phyloP scores from a whole-genome alignment of 176 grass and related monocot genomes.

The Aegilops bicornis region DNA sequence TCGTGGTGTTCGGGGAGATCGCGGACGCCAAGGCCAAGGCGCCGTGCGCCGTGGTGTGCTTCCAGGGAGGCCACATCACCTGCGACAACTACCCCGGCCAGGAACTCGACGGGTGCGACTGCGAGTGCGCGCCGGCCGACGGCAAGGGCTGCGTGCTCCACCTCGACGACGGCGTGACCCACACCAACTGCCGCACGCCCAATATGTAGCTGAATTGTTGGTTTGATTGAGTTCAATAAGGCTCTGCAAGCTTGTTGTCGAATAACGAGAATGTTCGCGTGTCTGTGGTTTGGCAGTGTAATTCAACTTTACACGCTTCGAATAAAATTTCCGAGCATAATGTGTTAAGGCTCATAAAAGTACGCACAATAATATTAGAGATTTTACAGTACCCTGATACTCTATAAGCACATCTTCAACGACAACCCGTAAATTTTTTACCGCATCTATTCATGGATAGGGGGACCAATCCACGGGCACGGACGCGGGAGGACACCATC shows the following conservation, averaged over 20 bases:
- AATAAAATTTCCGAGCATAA: neutral
- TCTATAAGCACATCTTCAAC: no score
- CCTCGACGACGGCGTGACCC: slow-evolving; percentile 3
- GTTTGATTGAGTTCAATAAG: neutral
- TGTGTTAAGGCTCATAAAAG: neutral
- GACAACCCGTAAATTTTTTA: no score
- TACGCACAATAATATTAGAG: no score
- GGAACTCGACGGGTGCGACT: slow-evolving; percentile 45
- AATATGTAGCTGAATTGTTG: neutral
- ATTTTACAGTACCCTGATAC: no score
- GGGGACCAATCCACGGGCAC: no score
- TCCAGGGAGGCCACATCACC: slow-evolving; percentile 42
- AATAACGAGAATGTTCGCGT: neutral
- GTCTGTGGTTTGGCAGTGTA: no score
- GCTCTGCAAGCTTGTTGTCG: neutral
- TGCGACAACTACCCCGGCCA: slow-evolving; percentile 31
- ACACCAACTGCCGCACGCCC: neutral
- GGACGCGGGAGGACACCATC: no score
- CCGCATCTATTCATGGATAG: no score
- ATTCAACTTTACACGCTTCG: neutral
- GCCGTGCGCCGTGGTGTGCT: slow-evolving; percentile 5
- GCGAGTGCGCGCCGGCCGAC: slow-evolving; percentile 27
- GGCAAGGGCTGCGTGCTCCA: slow-evolving; percentile 37
- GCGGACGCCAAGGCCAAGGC: neutral
- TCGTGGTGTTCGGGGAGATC: slow-evolving; percentile 16